Percentiles rank a stretch among this genome's conserved stretches.
Conservation (phyloP, 352 stramenopile species). For the Globisporangium irregulare region DNA sequence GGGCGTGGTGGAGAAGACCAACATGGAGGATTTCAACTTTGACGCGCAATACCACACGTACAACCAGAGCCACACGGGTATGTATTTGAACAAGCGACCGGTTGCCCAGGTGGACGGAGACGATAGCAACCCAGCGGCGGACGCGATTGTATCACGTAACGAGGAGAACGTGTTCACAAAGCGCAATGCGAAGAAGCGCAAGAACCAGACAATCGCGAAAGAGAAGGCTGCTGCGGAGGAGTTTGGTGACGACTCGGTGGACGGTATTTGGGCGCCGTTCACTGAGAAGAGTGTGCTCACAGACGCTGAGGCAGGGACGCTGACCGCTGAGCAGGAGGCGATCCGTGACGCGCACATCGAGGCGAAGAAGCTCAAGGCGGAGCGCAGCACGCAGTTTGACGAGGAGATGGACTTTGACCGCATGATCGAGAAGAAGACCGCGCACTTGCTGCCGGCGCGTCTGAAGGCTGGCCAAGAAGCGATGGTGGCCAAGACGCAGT, state of each 20-base stretch:
- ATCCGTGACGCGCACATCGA: conserved; percentile 52
- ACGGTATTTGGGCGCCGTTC: conserved; percentile 69
- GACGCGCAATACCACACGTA: conserved; percentile 79
- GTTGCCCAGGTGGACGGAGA: background rate
- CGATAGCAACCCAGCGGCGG: background rate
- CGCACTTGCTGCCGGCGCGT: conserved; percentile 65
- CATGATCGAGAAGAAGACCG: conserved; percentile 86
- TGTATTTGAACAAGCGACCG: conserved; percentile 19
- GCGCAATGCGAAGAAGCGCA: conserved; percentile 39
- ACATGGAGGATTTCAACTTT: conserved; percentile 78
- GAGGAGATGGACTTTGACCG: conserved; percentile 86
- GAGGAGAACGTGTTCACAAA: conserved; percentile 40
- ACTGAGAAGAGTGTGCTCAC: conserved; percentile 46
- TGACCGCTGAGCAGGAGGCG: conserved; percentile 52
- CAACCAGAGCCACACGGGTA: conserved; percentile 44
- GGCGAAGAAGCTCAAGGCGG: conserved; percentile 51
- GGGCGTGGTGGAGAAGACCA: conserved; percentile 63
- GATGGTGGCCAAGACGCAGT: conserved; percentile 66
- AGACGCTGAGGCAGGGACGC: conserved; percentile 45
- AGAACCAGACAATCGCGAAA: conserved; percentile 32
- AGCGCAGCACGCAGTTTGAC: conserved; percentile 47
- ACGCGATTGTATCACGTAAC: conserved; percentile 22
- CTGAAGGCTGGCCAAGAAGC: conserved; percentile 64
- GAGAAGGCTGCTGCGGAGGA: conserved; percentile 35
- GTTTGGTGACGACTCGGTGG: conserved; percentile 36